Conservation (phyloP, 495 filamentous ascomycete genomes). For the Xylaria flabelliformis region DNA sequence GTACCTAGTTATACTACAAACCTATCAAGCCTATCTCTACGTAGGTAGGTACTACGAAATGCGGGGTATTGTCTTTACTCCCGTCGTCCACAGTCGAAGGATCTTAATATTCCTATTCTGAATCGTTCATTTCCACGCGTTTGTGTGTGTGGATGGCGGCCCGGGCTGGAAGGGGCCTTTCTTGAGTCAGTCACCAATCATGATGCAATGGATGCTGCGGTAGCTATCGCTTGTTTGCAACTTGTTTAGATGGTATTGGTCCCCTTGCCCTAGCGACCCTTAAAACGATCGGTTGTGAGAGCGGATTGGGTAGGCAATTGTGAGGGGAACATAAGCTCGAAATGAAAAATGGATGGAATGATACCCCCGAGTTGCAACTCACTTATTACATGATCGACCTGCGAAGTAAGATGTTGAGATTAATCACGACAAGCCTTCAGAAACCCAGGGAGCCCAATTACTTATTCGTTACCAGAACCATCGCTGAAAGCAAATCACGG, state of each 20-base stretch:
- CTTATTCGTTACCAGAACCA: not conserved
- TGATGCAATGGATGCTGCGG: conserved; percentile 14
- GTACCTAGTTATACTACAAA: not conserved
- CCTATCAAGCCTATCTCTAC: too few relatives aligned
- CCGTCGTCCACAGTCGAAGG: not conserved
- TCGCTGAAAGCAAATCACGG: not conserved
- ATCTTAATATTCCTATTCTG: not conserved
- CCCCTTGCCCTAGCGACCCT: not conserved
- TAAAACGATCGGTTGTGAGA: not conserved
- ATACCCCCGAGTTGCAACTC: not conserved
- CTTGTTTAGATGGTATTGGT: conserved; percentile 26
- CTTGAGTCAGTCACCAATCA: conserved; percentile 2
- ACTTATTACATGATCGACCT: not conserved
- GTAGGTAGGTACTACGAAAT: too few relatives aligned
- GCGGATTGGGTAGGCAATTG: not conserved
- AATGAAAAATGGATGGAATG: not conserved
- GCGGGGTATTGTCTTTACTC: conserved; percentile 2
- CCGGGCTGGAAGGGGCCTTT: not conserved
- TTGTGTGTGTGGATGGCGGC: not conserved
- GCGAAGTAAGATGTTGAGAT: not conserved
- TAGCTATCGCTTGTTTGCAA: conserved; percentile 15
- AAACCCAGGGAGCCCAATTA: not conserved
- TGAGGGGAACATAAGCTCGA: not conserved
- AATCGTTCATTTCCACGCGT: not conserved
- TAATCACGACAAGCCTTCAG: not conserved